Evolutionary conservation across 495 filamentous ascomycete species (phyloP), one percentile per base, ranked within the genome.

Genomic region (Penicillium diatomitis): DNA sequence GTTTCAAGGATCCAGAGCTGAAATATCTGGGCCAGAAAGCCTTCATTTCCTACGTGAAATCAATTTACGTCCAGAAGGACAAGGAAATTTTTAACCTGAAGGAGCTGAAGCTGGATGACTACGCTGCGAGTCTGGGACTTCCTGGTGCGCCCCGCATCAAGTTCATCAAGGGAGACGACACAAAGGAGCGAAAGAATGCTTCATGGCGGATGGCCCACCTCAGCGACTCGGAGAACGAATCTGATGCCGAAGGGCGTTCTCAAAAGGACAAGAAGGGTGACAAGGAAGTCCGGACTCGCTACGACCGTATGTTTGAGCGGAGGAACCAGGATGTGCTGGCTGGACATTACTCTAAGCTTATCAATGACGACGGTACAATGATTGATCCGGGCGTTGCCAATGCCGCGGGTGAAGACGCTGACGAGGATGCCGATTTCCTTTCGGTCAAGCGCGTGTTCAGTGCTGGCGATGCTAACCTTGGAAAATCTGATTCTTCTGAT

Each of bases 11-110:
- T 38, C 84, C 91, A 2, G 87, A 94, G 56, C 68, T 97, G 45
- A 97, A 97, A 55, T 97, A 97, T 62, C 72, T 97, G 3, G 94
- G 85, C 4, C 92, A 97, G 58, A 97, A 96, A 60, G 90, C 92
- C 0, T 99, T 99, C 52, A 81, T 90, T 47, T 87, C 83, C 37
- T 96, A 97, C 63, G 82, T 83, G 10, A 80, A 83, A 39, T 90
- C 87, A 6, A 67, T 97, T 43, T 80, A 88, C 62, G 68, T 96
- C 28, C 90, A 96, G 66, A 90, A 87, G 56, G 90, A 99, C 58
- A 95, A 91, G 67, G 87, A 94, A 31, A 76, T 89, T 4, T 99
- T 97, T 64, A 80, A 90, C 44, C 68, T 97, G 6, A 80, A 84
- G 35, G 74, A 86, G 11, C 75, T 95, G 32, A 82, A 88, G 38